These are phyloP conservation scores for Suillus discolor DNA, from an alignment of 768 basidiomycete genomes.

Conservation along the genomic window DNA sequence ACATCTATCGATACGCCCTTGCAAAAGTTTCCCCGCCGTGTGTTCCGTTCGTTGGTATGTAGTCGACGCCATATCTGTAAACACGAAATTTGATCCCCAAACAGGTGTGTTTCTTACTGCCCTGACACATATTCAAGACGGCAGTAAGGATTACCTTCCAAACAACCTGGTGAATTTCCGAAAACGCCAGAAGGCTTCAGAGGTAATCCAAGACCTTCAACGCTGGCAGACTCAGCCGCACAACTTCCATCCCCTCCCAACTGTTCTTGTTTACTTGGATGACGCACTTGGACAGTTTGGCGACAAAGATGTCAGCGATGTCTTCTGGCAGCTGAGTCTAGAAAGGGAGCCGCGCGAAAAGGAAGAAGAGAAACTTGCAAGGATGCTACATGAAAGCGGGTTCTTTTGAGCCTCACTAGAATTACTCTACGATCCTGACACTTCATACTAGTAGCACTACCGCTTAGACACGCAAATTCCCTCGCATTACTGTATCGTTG, in stretches of 20 bases:
- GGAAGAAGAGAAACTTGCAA: constrained; percentile 53
- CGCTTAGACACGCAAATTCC: not conserved
- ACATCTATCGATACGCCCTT: constrained; percentile 57
- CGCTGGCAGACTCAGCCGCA: constrained; percentile 57
- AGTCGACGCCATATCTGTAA: not conserved
- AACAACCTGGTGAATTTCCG: constrained; percentile 57
- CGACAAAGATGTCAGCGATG: constrained; percentile 34
- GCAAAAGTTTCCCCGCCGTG: constrained; percentile 62
- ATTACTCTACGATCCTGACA: not conserved
- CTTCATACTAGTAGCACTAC: not conserved
- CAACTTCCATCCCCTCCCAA: constrained; percentile 48
- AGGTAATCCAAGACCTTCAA: constrained; percentile 59
- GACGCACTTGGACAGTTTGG: constrained; percentile 40
- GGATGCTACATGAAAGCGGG: constrained; percentile 41
- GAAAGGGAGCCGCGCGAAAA: constrained; percentile 56
- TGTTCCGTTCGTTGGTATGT: constrained; percentile 69
- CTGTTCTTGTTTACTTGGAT: constrained; percentile 47
- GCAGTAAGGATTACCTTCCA: constrained; percentile 51
- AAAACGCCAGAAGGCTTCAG: constrained; percentile 56
- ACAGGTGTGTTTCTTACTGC: constrained; percentile 62
- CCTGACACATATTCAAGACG: constrained; percentile 64
- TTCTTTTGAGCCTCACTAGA: constrained; percentile 29
- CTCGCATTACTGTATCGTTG: not conserved
- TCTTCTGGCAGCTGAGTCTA: constrained; percentile 49
- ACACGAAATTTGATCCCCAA: not conserved